Evolutionary conservation across 129 eudicot species (phyloP), one percentile per base, ranked within the genome.

Genomic region (Escallonia herrerae): DNA sequence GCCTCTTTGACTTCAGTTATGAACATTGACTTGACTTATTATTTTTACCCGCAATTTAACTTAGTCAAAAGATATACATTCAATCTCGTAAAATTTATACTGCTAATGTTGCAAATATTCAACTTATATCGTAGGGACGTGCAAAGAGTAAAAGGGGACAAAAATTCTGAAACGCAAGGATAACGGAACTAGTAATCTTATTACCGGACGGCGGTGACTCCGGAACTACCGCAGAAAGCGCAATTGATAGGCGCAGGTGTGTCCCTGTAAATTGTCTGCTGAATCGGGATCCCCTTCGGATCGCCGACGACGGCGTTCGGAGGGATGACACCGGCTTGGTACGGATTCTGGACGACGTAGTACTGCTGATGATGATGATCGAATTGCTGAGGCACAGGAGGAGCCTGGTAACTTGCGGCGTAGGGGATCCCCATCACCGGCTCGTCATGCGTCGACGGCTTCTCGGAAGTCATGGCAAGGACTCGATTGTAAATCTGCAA

Each of bases 221-320:
- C 89, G 45, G 99, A 64, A 45, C 51, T 64, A 55, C 87, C 91
- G 53, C 99, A 93, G 69, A 79, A 65, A 58, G 43, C 74, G 55
- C 99, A 93, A 55, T 82, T 81, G 51, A 93, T 81, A 13, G 99
- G 99, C 46, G 99, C 99, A 68, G 96, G 99, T 6, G 95, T 88
- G 15, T 93, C 99, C 56, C 96, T 79, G 58, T 79, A 93, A 43
- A 93, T 76, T 0, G 99, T 93, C 78, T 93, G 96, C 2, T 83
- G 95, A 75, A 93, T 67, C 6, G 96, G 99, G 7, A 80, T 60
- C 5, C 99, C 99, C 71, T 93, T 93, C 7, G 99, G 99, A 70
- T 93, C 96, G 10, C 86, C 85, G 52, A 79, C 13, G 65, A 93
- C 61, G 71, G 96, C 99, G 80, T 89, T 83, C 2, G 95, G 82